phyloP scores from a whole-genome alignment of 2,329 filamentous ascomycete species.

The Annulohypoxylon truncatum region DNA sequence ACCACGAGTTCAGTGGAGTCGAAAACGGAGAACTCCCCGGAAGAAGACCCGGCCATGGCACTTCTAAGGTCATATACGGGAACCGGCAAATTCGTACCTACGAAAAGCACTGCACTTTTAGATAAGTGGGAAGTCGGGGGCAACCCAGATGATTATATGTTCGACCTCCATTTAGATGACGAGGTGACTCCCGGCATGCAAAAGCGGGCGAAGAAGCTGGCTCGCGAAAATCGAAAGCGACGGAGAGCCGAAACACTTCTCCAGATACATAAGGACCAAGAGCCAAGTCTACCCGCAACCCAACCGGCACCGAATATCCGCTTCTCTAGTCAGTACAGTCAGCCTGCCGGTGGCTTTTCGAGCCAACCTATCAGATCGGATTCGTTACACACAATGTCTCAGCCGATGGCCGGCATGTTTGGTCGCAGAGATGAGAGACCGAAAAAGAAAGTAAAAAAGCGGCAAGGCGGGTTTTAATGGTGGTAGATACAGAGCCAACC shows the following conservation, averaged over 20 bases:
- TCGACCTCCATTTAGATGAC: slow-evolving; percentile 46
- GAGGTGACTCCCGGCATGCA: slow-evolving; percentile 45
- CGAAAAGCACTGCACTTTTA: slow-evolving; percentile 43
- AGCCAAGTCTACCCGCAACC: slow-evolving; percentile 43
- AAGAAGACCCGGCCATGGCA: slow-evolving; percentile 47
- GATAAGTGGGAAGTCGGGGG: slow-evolving; percentile 47
- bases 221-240: slow-evolving; percentile 47
- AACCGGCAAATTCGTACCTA: slow-evolving; percentile 43
- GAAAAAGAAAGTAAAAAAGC: slow-evolving; percentile 49
- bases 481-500: not conserved
- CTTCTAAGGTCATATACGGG: slow-evolving; percentile 49
- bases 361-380: slow-evolving; percentile 40
- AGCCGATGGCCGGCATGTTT: slow-evolving; percentile 48
- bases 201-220: slow-evolving; percentile 44
- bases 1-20: slow-evolving; percentile 32
- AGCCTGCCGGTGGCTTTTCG: slow-evolving; percentile 39
- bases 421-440: slow-evolving; percentile 44
- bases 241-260: slow-evolving; percentile 48
- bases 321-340: slow-evolving; percentile 44
- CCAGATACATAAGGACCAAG: slow-evolving; percentile 41
- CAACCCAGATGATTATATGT: slow-evolving; percentile 44
- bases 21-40: slow-evolving; percentile 27
- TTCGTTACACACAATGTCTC: slow-evolving; percentile 47
- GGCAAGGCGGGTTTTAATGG: slow-evolving; percentile 48
- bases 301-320: slow-evolving; percentile 44